Percentiles rank a stretch among this genome's conserved stretches.
These are phyloP conservation scores for Aspergillus homomorphus DNA, from an alignment of 495 filamentous ascomycete species.

Conservation along the genomic window DNA sequence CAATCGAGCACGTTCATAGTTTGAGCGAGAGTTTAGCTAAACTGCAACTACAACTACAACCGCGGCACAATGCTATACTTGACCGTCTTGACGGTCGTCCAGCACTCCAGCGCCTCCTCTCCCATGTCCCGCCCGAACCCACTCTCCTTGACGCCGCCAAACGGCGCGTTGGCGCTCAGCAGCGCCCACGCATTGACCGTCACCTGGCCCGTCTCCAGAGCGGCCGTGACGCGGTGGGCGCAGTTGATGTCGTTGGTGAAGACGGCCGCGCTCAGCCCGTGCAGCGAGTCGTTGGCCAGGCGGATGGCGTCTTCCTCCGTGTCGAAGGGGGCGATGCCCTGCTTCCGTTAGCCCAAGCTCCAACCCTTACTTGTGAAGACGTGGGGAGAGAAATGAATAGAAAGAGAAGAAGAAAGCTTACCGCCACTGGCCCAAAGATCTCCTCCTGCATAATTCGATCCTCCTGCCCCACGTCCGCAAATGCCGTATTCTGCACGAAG, in stretches of 20 bases:
- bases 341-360: slow-evolving; percentile 2
- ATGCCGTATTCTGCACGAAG: slow-evolving; percentile 49
- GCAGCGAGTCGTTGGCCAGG: slow-evolving; percentile 79
- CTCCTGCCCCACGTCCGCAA: slow-evolving; percentile 39
- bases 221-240: slow-evolving; percentile 72
- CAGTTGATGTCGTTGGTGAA: slow-evolving; percentile 76
- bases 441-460: slow-evolving; percentile 46
- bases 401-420: slow-evolving; percentile 14
- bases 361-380: neutral
- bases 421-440: slow-evolving; percentile 50
- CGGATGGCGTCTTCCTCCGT: slow-evolving; percentile 78
- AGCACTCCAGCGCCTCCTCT: slow-evolving; percentile 25
- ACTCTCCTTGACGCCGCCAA: slow-evolving; percentile 54
- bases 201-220: slow-evolving; percentile 67
- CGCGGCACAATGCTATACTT: neutral
- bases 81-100: slow-evolving; percentile 25
- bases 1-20: too few species aligned
- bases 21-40: too few species aligned
- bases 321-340: slow-evolving; percentile 55
- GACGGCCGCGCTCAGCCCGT: slow-evolving; percentile 77
- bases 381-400: neutral
- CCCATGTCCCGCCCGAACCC: slow-evolving; percentile 51
- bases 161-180: slow-evolving; percentile 31
- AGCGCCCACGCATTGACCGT: slow-evolving; percentile 26
- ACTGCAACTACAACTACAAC: neutral